Evolutionary conservation across 768 basidiomycete species (phyloP).

Genomic region (Collybia mongolica): DNA sequence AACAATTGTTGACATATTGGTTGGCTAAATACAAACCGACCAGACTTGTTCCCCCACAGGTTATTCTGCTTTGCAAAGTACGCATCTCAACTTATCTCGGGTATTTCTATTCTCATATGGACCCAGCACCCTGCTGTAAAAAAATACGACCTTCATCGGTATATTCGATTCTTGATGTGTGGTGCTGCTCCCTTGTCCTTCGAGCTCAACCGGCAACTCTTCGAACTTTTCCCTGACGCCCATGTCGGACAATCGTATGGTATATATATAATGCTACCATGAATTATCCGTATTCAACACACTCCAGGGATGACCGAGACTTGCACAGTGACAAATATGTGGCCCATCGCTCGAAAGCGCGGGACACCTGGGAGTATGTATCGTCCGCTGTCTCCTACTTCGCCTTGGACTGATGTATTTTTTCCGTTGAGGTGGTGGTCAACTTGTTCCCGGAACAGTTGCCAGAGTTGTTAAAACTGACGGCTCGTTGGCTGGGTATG

Average conservation of each 20-base stretch:
- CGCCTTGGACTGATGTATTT: no score
- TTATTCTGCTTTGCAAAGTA: conserved; percentile 58
- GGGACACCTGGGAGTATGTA: conserved; percentile 51
- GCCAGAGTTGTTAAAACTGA: conserved; percentile 57
- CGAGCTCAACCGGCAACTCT: conserved; percentile 49
- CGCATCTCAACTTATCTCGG: not conserved
- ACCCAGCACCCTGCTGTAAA: conserved; percentile 49
- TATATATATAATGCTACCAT: conserved; percentile 10
- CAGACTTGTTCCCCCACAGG: conserved; percentile 58
- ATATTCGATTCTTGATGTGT: conserved; percentile 47
- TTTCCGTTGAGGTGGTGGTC: conserved; percentile 41
- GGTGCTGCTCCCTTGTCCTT: conserved; percentile 58
- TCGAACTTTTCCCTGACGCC: conserved; percentile 47
- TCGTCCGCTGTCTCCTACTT: no score
- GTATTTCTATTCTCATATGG: not conserved
- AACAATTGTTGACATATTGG: not conserved
- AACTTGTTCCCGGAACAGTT: conserved; percentile 53
- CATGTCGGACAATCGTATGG: conserved; percentile 62
- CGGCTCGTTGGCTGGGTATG: conserved; percentile 50
- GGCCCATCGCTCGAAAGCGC: conserved; percentile 42
- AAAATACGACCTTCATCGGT: conserved; percentile 42
- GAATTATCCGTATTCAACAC: not conserved
- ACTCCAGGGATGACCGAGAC: conserved; percentile 65
- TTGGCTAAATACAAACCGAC: no score
- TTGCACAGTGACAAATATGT: conserved; percentile 49